Conservation (phyloP, 495 filamentous ascomycete genomes). For the Xylona heveae region DNA sequence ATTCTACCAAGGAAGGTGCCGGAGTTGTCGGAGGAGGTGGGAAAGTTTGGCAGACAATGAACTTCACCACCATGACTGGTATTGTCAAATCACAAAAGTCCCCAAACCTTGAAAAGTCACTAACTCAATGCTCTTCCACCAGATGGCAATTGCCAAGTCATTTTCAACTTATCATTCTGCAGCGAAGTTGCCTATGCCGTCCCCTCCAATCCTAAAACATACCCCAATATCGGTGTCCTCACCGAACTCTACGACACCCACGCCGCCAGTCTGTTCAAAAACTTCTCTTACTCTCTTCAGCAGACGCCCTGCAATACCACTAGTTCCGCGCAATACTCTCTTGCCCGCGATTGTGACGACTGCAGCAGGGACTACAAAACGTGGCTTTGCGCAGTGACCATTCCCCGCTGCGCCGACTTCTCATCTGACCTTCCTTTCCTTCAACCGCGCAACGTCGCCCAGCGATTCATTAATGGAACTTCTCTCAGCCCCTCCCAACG, state of each 20-base stretch:
- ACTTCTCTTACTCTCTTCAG: slow-evolving; percentile 61
- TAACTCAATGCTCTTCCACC: not conserved
- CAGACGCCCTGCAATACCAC: slow-evolving; percentile 71
- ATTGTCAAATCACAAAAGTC: not conserved
- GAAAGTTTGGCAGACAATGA: slow-evolving; percentile 40
- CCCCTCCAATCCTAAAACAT: slow-evolving; percentile 47
- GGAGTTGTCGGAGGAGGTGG: slow-evolving; percentile 44
- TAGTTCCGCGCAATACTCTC: slow-evolving; percentile 51
- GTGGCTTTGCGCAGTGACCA: slow-evolving; percentile 86
- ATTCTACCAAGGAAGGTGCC: slow-evolving; percentile 24
- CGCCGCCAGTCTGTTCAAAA: slow-evolving; percentile 18
- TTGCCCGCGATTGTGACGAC: slow-evolving; percentile 50
- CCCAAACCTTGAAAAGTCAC: not conserved
- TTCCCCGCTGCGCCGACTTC: slow-evolving; percentile 80
- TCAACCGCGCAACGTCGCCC: slow-evolving; percentile 42
- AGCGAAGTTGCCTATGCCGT: slow-evolving; percentile 75
- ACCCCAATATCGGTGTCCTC: slow-evolving; percentile 7
- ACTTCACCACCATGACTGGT: slow-evolving; percentile 57
- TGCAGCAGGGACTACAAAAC: slow-evolving; percentile 67
- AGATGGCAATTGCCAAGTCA: slow-evolving; percentile 60
- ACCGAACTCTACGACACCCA: slow-evolving; percentile 25
- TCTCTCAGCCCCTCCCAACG: slow-evolving; percentile 10
- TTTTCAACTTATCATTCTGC: slow-evolving; percentile 73
- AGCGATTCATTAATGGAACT: slow-evolving; percentile 46
- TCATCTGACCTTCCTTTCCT: slow-evolving; percentile 31